Evolutionary conservation across 1,284 basidiomycete genomes (phyloP).

Genomic region (Rhodotorula sp.): DNA sequence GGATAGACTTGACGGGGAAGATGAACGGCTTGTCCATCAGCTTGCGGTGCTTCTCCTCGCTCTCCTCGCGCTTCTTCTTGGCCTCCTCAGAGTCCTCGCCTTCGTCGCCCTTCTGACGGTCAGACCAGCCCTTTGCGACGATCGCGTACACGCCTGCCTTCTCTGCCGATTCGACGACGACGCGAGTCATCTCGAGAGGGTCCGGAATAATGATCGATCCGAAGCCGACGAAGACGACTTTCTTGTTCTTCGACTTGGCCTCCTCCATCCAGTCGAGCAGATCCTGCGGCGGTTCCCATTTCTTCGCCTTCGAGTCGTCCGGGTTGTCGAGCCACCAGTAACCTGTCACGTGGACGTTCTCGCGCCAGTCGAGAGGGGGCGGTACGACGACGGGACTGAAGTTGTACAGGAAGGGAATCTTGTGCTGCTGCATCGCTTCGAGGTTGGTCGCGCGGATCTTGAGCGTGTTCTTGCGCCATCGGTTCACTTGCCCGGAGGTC

Average conservation of each 20-base stretch:
- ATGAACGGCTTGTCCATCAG: slow-evolving; percentile 37
- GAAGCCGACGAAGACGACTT: slow-evolving; percentile 96
- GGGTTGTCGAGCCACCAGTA: slow-evolving; percentile 95
- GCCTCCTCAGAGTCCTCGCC: slow-evolving; percentile 43
- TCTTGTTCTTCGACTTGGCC: slow-evolving; percentile 72
- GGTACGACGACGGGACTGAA: slow-evolving; percentile 72
- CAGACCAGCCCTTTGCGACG: slow-evolving; percentile 96
- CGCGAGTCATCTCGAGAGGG: slow-evolving; percentile 84
- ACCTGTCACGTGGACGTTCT: slow-evolving; percentile 95
- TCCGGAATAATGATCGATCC: slow-evolving; percentile 96
- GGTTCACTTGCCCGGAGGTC: slow-evolving; percentile 88
- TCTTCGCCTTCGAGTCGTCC: slow-evolving; percentile 66
- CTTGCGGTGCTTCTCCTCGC: slow-evolving; percentile 40
- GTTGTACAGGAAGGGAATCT: slow-evolving; percentile 96
- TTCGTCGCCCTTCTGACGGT: slow-evolving; percentile 66
- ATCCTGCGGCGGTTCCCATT: slow-evolving; percentile 80
- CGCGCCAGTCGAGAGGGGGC: slow-evolving; percentile 92
- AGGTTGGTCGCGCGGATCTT: slow-evolving; percentile 75
- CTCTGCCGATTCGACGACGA: slow-evolving; percentile 81
- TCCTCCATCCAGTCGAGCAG: slow-evolving; percentile 77
- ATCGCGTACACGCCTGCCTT: slow-evolving; percentile 60
- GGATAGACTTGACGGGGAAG: slow-evolving; percentile 70
- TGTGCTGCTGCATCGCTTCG: slow-evolving; percentile 92
- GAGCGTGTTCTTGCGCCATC: slow-evolving; percentile 81
- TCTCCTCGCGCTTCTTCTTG: slow-evolving; percentile 37